Conservation (phyloP, 2,329 filamentous ascomycete genomes). For the Hymenotorrendiella dingleyae region DNA sequence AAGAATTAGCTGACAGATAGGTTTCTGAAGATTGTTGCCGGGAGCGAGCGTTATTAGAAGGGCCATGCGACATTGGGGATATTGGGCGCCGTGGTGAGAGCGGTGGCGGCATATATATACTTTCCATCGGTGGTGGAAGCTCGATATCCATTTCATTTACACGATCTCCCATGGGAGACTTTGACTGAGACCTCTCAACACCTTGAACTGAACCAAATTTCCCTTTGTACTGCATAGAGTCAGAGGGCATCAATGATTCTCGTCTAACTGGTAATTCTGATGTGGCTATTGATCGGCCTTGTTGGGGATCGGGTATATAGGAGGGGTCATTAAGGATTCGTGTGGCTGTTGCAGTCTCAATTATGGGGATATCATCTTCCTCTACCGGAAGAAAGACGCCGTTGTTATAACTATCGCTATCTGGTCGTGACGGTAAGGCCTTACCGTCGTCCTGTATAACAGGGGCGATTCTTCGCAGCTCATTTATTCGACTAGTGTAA, state of each 20-base stretch:
- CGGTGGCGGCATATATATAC: slow-evolving; percentile 62
- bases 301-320: slow-evolving; percentile 18
- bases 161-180: slow-evolving; percentile 38
- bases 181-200: slow-evolving; percentile 49
- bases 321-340: slow-evolving; percentile 41
- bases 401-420: slow-evolving; percentile 51
- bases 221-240: slow-evolving; percentile 24
- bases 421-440: slow-evolving; percentile 65
- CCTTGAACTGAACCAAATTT: slow-evolving; percentile 29
- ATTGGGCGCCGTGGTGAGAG: slow-evolving; percentile 58
- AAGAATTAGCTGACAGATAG: slow-evolving; percentile 32
- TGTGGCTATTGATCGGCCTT: slow-evolving; percentile 19
- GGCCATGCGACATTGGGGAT: slow-evolving; percentile 37
- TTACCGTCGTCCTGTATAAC: slow-evolving; percentile 56
- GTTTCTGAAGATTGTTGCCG: slow-evolving; percentile 26
- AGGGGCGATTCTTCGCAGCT: slow-evolving; percentile 69
- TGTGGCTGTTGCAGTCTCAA: slow-evolving; percentile 48
- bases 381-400: slow-evolving; percentile 30
- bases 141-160: slow-evolving; percentile 31
- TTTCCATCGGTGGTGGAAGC: slow-evolving; percentile 48
- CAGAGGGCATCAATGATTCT: slow-evolving; percentile 31
- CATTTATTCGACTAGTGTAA: slow-evolving; percentile 83
- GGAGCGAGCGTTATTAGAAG: slow-evolving; percentile 31
- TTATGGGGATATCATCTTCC: slow-evolving; percentile 38
- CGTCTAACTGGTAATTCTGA: slow-evolving; percentile 29